A percentile compares a stretch with the other conserved stretches of the same genome.
phyloP scores from a whole-genome alignment of 2,329 filamentous ascomycete species.

The Curvularia sp. region DNA sequence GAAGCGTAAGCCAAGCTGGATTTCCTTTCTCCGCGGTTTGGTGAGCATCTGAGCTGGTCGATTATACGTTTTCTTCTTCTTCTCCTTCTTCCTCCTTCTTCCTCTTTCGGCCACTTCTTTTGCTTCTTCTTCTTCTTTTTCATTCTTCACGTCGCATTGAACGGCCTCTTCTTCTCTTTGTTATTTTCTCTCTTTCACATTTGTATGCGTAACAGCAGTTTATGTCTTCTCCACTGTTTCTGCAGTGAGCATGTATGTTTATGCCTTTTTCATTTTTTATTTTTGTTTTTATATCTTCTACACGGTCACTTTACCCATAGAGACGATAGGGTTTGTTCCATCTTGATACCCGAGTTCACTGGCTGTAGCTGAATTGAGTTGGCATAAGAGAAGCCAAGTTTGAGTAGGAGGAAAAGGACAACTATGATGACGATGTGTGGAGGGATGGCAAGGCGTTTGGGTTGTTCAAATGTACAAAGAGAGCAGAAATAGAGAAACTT shows the following conservation, averaged over 20 bases:
- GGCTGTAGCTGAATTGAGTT: not conserved
- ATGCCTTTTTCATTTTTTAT: not conserved
- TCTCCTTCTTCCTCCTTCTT: not conserved
- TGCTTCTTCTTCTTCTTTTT: not conserved
- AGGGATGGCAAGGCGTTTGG: not conserved
- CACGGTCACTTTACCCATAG: not conserved
- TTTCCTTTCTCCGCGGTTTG: too few relatives aligned
- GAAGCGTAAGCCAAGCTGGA: too few relatives aligned
- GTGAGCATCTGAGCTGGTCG: too few relatives aligned
- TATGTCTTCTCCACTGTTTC: not conserved
- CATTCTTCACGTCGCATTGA: not conserved
- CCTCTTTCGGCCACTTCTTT: not conserved
- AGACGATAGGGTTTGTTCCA: not conserved
- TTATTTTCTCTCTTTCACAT: not conserved
- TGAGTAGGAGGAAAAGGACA: not conserved
- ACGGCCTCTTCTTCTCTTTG: not conserved
- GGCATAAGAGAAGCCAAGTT: not conserved
- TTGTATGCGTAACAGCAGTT: not conserved
- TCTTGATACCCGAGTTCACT: conserved; percentile 1
- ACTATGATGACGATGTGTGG: not conserved
- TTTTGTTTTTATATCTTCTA: not conserved
- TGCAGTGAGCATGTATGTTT: not conserved
- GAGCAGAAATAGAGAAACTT: not conserved
- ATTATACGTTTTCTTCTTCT: not conserved
- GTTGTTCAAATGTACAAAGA: not conserved